Evolutionary conservation across 495 filamentous ascomycete species (phyloP), one percentile per base, ranked within the genome.

Genomic region (Talaromyces wortmannii): DNA sequence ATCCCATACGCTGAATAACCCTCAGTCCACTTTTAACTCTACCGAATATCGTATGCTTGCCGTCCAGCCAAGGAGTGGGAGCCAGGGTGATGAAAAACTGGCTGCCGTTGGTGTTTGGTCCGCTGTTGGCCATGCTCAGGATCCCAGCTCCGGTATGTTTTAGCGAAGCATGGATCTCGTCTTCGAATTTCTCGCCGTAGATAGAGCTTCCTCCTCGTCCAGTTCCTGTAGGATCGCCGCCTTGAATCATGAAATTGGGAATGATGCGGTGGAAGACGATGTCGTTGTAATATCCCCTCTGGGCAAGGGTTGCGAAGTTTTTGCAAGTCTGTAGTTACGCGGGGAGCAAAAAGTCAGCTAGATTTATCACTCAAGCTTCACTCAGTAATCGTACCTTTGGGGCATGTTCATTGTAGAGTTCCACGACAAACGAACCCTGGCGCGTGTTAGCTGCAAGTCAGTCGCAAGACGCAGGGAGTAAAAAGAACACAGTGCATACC

Each of bases 21-120:
- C 77, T 70, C 78, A 98, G 83, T 7, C 94, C 94, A 55, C 70
- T 83, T 72, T 90, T 94, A 23, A 98, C 91, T 45, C 95, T 74
- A 7, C 95, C 94, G 66, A 98, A 98, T 60, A 98, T 96, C 6
- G 94, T 96, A 71, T 98, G 94, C 69, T 96, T 96, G 30, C 91
- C 91, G 72, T 98, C 95, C 56, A 98, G 72, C 94, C 94, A 97
- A 2, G 94, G 94, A 16, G 95, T 94, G 3, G 95, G 95, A 33
- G 91, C 94, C 44, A 97, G 78, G 6, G 95, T 97, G 55, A 98
- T 83, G 69, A 97, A 98, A 65, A 86, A 85, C 52, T 87, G 83
- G 57, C 82, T 87, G 40, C 94, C 95, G 70, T 97, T 97, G 49
- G 94, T 95, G 65, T 98, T 87, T 8, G 90, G 89, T 1, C 94